Evolutionary conservation across 495 filamentous ascomycete species (phyloP).

Genomic region (Aspergillus diversus): DNA sequence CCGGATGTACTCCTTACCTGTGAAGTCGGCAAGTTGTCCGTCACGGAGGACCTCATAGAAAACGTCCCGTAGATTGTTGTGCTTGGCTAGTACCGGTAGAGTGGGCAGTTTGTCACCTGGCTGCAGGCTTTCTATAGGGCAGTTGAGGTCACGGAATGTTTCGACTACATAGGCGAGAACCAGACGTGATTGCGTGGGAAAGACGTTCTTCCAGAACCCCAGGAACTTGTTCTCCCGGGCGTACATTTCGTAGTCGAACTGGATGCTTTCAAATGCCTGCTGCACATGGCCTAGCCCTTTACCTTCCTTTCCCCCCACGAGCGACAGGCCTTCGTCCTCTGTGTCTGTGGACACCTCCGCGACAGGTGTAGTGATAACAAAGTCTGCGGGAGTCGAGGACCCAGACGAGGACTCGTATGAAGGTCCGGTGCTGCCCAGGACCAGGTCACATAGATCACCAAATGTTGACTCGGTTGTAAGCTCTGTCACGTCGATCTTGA

Average conservation of each 20-base stretch:
- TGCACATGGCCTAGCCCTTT: neutral
- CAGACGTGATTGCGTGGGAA: conserved; percentile 31
- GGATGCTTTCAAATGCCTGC: conserved; percentile 16
- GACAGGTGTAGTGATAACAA: no score
- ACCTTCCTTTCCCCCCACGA: no score
- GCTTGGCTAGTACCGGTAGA: no score
- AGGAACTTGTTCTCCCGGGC: conserved; percentile 7
- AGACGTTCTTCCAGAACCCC: conserved; percentile 29
- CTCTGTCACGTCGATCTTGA: conserved; percentile 21
- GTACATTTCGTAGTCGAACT: conserved; percentile 32
- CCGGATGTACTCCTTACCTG: no score
- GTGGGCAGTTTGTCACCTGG: no score
- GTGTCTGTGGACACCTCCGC: neutral
- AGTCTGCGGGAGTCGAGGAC: neutral
- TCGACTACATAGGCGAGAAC: conserved; percentile 41
- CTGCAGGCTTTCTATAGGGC: conserved; percentile 27
- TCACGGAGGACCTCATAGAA: no score
- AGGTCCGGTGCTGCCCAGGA: conserved; percentile 1
- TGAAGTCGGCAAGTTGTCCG: no score
- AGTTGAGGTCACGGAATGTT: conserved; percentile 46
- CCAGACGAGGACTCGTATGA: neutral
- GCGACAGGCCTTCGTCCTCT: neutral
- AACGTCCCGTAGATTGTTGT: no score
- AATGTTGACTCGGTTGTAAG: conserved; percentile 13
- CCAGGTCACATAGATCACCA: conserved; percentile 11